These are phyloP conservation scores for Schrenkiella parvula DNA, from an alignment of 345 rosid genomes.

Conservation along the genomic window DNA sequence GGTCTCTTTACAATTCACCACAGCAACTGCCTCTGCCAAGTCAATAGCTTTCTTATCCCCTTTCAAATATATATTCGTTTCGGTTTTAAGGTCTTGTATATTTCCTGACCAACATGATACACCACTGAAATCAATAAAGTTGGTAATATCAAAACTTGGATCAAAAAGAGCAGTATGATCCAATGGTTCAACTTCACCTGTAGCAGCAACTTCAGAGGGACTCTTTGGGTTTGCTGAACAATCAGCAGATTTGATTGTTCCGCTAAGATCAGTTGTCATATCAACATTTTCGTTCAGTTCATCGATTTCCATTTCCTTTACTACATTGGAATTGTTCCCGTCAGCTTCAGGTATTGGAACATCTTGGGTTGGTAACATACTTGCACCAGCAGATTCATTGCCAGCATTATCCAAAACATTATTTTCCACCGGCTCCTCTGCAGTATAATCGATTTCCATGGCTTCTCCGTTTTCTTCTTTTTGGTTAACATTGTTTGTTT, in stretches of 20 bases:
- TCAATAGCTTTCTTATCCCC: slow-evolving; percentile 16
- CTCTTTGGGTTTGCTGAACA: slow-evolving; percentile 3
- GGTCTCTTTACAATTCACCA: slow-evolving; percentile 12
- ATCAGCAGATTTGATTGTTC: slow-evolving; percentile 15
- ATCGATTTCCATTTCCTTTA: slow-evolving; percentile 27
- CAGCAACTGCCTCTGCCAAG: slow-evolving; percentile 22
- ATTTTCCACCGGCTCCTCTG: slow-evolving; percentile 40
- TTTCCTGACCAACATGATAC: slow-evolving; percentile 36
- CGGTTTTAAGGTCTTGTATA: slow-evolving; percentile 29
- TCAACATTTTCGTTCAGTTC: slow-evolving; percentile 20
- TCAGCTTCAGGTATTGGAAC: slow-evolving; percentile 25
- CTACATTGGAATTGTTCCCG: slow-evolving; percentile 27
- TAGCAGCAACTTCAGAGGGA: slow-evolving; percentile 11
- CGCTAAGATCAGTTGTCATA: neutral
- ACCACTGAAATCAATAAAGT: slow-evolving; percentile 40
- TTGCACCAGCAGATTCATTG: slow-evolving; percentile 41
- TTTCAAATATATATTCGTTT: slow-evolving; percentile 10
- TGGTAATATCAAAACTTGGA: slow-evolving; percentile 25
- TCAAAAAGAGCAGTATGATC: slow-evolving; percentile 32
- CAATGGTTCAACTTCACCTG: slow-evolving; percentile 34
- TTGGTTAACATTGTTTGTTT: slow-evolving; percentile 24
- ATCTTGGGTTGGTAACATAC: slow-evolving; percentile 31
- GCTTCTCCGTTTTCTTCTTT: slow-evolving; percentile 38
- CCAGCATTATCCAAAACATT: slow-evolving; percentile 39
- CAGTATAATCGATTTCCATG: slow-evolving; percentile 49